phyloP scores from a whole-genome alignment of 2,329 filamentous ascomycete species.

The Xylariales sp. region DNA sequence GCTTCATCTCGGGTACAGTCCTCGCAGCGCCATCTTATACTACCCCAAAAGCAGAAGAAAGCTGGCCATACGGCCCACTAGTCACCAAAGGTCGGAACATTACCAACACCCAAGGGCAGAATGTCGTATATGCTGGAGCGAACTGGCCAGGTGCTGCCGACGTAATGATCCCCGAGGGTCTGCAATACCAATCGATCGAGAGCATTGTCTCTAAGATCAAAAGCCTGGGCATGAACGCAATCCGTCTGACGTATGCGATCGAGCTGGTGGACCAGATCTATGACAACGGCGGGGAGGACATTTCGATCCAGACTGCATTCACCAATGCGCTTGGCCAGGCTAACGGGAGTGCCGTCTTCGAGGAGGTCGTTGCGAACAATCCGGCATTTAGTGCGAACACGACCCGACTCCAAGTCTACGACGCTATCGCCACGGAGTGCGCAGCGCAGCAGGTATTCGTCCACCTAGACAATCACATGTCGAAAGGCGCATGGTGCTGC shows the following conservation, averaged over 20 bases:
- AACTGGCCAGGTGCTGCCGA: constrained; percentile 61
- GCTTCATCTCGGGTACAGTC: constrained; percentile 12
- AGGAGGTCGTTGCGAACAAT: constrained; percentile 51
- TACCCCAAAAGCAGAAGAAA: constrained; percentile 11
- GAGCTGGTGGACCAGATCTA: constrained; percentile 60
- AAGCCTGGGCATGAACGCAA: constrained; percentile 57
- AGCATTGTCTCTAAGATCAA: constrained; percentile 53
- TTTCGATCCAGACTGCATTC: constrained; percentile 41
- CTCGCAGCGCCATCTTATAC: constrained; percentile 9
- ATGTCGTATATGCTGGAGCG: constrained; percentile 47
- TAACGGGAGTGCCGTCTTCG: constrained; percentile 45
- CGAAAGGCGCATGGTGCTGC: constrained; percentile 55
- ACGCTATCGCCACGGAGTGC: constrained; percentile 57
- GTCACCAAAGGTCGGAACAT: constrained; percentile 38
- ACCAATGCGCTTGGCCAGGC: constrained; percentile 40
- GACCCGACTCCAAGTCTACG: constrained; percentile 46
- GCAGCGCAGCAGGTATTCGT: constrained; percentile 51
- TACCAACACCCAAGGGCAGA: constrained; percentile 35
- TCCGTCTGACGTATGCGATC: constrained; percentile 59
- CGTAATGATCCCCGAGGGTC: constrained; percentile 59
- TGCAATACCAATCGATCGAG: constrained; percentile 56
- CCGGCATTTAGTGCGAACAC: constrained; percentile 49
- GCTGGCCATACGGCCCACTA: constrained; percentile 30
- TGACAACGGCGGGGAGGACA: constrained; percentile 40
- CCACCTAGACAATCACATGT: constrained; percentile 59